A percentile compares a stretch with the other conserved stretches of the same genome.
phyloP scores from a whole-genome alignment of 2,329 filamentous ascomycete species.

The Fusarium sublunatum region DNA sequence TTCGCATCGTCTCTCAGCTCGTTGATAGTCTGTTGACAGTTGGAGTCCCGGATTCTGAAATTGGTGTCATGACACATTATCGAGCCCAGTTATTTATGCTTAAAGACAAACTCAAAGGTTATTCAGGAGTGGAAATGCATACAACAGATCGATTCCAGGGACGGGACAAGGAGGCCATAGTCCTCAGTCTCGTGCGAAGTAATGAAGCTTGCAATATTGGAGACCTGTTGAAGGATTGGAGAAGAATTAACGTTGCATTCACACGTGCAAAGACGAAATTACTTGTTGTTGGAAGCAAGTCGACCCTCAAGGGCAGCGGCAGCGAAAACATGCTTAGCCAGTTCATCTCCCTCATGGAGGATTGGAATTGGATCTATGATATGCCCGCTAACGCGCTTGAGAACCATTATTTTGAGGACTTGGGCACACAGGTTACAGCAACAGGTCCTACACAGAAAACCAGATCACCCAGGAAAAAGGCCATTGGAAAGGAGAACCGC shows the following conservation, averaged over 20 bases:
- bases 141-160: slow-evolving; percentile 98
- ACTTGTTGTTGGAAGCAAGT: slow-evolving; percentile 84
- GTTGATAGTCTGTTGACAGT: slow-evolving; percentile 80
- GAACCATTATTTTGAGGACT: slow-evolving; percentile 74
- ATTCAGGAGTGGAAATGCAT: slow-evolving; percentile 84
- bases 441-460: slow-evolving; percentile 45
- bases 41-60: slow-evolving; percentile 79
- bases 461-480: slow-evolving; percentile 48
- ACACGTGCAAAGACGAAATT: slow-evolving; percentile 93
- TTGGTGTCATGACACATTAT: slow-evolving; percentile 97
- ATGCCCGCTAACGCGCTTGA: slow-evolving; percentile 72
- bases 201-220: slow-evolving; percentile 88
- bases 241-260: slow-evolving; percentile 94
- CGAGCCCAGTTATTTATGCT: slow-evolving; percentile 89
- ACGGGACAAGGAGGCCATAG: slow-evolving; percentile 91
- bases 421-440: slow-evolving; percentile 60
- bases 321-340: slow-evolving; percentile 79
- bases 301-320: slow-evolving; percentile 80
- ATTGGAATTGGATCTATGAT: slow-evolving; percentile 82
- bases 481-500: slow-evolving; percentile 58
- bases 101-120: slow-evolving; percentile 73
- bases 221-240: slow-evolving; percentile 89
- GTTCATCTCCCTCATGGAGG: slow-evolving; percentile 82
- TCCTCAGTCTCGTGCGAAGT: slow-evolving; percentile 87
- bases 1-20: slow-evolving; percentile 79